These are phyloP conservation scores for Spizellomyces sp. DNA, from an alignment of 192 early-diverging fungal genomes.

Conservation along the genomic window DNA sequence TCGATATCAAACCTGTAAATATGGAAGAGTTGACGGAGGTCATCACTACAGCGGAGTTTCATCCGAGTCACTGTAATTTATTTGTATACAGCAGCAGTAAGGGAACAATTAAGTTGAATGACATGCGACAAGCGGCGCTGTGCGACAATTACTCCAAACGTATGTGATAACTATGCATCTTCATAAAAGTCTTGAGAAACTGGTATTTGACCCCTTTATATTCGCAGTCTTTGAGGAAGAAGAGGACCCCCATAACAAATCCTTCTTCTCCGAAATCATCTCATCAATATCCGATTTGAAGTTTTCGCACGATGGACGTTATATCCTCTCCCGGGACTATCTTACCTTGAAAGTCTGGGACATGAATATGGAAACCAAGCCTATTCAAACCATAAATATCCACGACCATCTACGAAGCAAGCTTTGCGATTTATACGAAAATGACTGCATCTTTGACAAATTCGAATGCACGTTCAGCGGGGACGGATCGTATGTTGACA, in stretches of 20 bases:
- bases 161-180: conserved; percentile 40
- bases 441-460: conserved; percentile 99
- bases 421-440: conserved; percentile 98
- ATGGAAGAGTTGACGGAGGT: conserved; percentile 99
- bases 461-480: conserved; percentile 99
- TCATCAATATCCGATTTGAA: conserved; percentile 97
- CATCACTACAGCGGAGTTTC: conserved; percentile 98
- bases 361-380: conserved; percentile 94
- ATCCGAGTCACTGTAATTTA: conserved; percentile 92
- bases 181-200: neutral
- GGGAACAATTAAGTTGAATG: conserved; percentile 95
- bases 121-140: conserved; percentile 93
- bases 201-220: neutral
- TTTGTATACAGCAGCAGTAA: conserved; percentile 99
- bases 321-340: conserved; percentile 97
- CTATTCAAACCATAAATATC: conserved; percentile 93
- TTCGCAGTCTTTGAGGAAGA: conserved; percentile 84
- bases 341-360: conserved; percentile 98
- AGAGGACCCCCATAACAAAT: conserved; percentile 92
- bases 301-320: conserved; percentile 94
- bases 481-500: conserved; percentile 76
- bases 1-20: conserved; percentile 99
- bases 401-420: conserved; percentile 95
- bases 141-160: conserved; percentile 94
- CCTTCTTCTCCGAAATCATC: conserved; percentile 99